Evolutionary conservation across 1,284 basidiomycete species (phyloP).

Genomic region (Farysia itapuensis): DNA sequence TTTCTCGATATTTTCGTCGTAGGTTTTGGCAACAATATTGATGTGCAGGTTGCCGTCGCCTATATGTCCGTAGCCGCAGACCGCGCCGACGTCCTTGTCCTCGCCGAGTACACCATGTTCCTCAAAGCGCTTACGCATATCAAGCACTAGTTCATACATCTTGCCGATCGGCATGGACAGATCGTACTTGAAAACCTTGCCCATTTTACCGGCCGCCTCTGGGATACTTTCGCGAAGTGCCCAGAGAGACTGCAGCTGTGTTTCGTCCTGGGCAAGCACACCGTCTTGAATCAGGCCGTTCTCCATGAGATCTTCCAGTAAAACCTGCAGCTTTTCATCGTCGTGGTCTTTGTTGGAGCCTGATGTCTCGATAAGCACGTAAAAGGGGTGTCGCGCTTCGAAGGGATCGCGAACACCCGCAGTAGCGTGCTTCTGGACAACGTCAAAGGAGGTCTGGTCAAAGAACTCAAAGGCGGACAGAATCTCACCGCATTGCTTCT

Average conservation of each 20-base stretch:
- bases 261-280: constrained; percentile 86
- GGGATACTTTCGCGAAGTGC: constrained; percentile 89
- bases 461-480: constrained; percentile 97
- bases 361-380: constrained; percentile 89
- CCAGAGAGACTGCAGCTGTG: constrained; percentile 89
- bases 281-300: constrained; percentile 82
- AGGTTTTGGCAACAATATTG: constrained; percentile 85
- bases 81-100: constrained; percentile 65
- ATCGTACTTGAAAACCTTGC: constrained; percentile 97
- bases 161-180: constrained; percentile 83
- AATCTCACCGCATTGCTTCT: constrained; percentile 84
- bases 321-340: constrained; percentile 85
- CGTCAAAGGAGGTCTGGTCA: constrained; percentile 82
- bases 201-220: constrained; percentile 90
- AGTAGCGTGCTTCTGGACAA: constrained; percentile 69
- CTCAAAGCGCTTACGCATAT: constrained; percentile 73
- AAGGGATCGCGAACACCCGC: constrained; percentile 61
- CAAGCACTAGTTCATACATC: constrained; percentile 87
- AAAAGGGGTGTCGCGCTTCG: constrained; percentile 62
- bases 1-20: constrained; percentile 78
- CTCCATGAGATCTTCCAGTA: constrained; percentile 80
- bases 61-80: constrained; percentile 89
- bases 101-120: constrained; percentile 76
- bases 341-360: constrained; percentile 93
- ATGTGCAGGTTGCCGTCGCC: constrained; percentile 96